phyloP scores from a whole-genome alignment of 495 filamentous ascomycete genomes.

The Penicillium pulvis region DNA sequence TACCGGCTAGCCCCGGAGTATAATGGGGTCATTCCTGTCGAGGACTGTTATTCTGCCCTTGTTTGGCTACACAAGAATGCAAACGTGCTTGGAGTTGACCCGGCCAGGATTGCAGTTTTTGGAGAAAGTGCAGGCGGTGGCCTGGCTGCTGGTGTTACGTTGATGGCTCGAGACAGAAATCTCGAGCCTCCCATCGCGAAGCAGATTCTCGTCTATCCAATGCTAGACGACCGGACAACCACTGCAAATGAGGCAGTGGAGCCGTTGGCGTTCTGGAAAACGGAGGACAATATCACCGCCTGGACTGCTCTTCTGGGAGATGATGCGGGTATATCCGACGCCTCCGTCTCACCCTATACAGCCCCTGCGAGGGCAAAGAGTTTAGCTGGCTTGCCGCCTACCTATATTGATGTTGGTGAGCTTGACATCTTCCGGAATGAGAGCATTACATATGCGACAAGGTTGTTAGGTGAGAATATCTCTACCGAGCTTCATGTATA shows the following conservation, averaged over 20 bases:
- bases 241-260: not conserved
- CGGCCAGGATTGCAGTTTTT: constrained; percentile 59
- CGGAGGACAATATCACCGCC: constrained; percentile 26
- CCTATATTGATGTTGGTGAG: constrained; percentile 31
- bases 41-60: constrained; percentile 45
- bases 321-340: constrained; percentile 19
- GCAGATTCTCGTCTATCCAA: constrained; percentile 53
- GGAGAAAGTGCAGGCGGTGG: constrained; percentile 65
- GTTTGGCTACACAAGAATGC: constrained; percentile 45
- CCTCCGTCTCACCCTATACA: constrained; percentile 26
- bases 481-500: constrained; percentile 29
- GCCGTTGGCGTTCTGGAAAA: constrained; percentile 30
- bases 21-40: constrained; percentile 30
- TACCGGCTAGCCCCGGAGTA: constrained; percentile 41
- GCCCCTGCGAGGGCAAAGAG: constrained; percentile 24
- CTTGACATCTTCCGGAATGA: constrained; percentile 30
- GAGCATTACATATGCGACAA: constrained; percentile 17
- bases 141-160: constrained; percentile 40
- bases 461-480: constrained; percentile 24
- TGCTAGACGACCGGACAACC: constrained; percentile 40
- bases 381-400: constrained; percentile 27
- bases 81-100: constrained; percentile 47
- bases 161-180: constrained; percentile 48
- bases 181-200: constrained; percentile 41
- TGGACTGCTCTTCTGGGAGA: constrained; percentile 29